Conservation (phyloP, 495 filamentous ascomycete species). For the Neurospora cerealis region DNA sequence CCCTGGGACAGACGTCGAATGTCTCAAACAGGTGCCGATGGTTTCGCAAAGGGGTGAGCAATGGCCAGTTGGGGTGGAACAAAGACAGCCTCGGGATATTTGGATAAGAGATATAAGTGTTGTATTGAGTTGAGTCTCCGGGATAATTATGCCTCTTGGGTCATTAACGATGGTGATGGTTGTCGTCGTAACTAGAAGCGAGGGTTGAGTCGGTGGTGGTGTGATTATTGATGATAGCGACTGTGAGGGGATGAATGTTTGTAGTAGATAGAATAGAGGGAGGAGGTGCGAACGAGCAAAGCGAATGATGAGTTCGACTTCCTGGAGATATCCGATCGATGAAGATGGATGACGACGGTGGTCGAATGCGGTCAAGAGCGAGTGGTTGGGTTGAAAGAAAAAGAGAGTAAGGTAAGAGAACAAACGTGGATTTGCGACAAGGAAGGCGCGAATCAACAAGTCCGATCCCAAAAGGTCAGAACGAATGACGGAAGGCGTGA, state of each 20-base stretch:
- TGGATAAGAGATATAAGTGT: neutral
- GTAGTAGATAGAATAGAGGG: neutral
- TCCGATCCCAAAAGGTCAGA: neutral
- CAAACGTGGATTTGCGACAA: neutral
- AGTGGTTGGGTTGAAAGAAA: neutral
- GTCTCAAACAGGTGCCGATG: neutral
- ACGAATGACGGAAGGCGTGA: neutral
- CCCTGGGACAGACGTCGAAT: neutral
- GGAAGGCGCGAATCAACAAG: neutral
- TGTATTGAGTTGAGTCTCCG: neutral
- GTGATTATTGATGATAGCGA: neutral
- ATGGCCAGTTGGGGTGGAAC: neutral
- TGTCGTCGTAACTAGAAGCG: neutral
- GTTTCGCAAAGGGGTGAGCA: neutral
- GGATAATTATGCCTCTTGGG: neutral
- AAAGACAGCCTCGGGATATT: neutral
- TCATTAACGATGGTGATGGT: neutral
- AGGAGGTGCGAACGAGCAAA: neutral
- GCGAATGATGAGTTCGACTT: neutral
- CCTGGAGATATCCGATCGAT: neutral
- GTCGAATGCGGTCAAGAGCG: neutral
- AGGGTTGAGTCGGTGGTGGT: neutral
- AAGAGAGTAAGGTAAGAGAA: neutral
- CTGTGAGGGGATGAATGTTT: neutral
- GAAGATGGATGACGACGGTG: neutral